Evolutionary conservation across 148 eudicot genomes (phyloP).

Genomic region (Limonium bicolor): DNA sequence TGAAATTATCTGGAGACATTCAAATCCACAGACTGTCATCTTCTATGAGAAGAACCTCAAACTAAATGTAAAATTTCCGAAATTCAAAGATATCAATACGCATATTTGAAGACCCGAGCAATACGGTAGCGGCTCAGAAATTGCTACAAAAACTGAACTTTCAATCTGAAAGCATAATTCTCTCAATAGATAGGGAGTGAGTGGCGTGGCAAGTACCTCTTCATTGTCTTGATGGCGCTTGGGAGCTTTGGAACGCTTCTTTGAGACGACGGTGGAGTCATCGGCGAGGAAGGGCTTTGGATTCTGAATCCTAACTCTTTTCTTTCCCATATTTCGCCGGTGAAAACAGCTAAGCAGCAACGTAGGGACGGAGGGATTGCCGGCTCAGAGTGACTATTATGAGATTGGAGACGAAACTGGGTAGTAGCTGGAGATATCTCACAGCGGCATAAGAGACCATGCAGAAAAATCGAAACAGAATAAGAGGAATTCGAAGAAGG

Average conservation of each 20-base stretch:
- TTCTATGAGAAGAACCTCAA: not conserved
- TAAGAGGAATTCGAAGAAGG: too few relatives aligned
- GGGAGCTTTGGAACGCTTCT: slow-evolving; percentile 31
- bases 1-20: slow-evolving; percentile 37
- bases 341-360: too few relatives aligned
- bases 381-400: too few relatives aligned
- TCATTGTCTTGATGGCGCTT: slow-evolving; percentile 49
- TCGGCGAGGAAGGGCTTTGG: slow-evolving; percentile 40
- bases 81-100: too few relatives aligned
- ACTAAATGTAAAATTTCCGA: too few relatives aligned
- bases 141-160: not conserved
- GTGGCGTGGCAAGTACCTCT: slow-evolving; percentile 13
- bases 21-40: not conserved
- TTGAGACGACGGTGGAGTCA: slow-evolving; percentile 20
- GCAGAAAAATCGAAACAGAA: too few relatives aligned
- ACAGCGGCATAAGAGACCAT: too few relatives aligned
- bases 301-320: slow-evolving; percentile 26
- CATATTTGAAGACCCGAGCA: not conserved
- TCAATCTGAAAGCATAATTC: not conserved
- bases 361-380: too few relatives aligned
- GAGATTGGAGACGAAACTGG: too few relatives aligned
- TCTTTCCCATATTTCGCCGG: too few relatives aligned
- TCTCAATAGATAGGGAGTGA: not conserved
- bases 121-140: not conserved
- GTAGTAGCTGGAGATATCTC: too few relatives aligned